These are phyloP conservation scores for Podila epicladia DNA, from an alignment of 192 early-diverging fungal genomes.

Conservation along the genomic window DNA sequence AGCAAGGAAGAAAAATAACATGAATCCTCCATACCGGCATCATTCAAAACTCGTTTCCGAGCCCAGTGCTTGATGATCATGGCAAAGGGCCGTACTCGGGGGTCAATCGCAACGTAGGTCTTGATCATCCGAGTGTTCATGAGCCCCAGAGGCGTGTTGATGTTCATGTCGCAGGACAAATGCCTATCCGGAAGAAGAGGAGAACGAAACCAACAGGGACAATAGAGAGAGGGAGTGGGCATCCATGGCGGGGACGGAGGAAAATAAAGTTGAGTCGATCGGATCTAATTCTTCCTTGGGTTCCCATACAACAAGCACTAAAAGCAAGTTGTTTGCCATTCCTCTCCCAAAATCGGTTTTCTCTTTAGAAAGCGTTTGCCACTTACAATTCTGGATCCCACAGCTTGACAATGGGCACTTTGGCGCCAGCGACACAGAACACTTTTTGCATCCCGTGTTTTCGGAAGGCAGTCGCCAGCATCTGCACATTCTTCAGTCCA, in stretches of 20 bases:
- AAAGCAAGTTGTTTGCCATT: too few relatives aligned
- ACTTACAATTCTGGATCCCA: slow-evolving; percentile 89
- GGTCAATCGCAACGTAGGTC: slow-evolving; percentile 89
- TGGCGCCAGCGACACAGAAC: slow-evolving; percentile 83
- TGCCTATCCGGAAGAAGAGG: slow-evolving; percentile 50
- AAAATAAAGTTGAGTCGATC: slow-evolving; percentile 1
- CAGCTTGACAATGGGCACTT: slow-evolving; percentile 93
- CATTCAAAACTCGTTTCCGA: slow-evolving; percentile 84
- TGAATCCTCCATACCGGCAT: slow-evolving; percentile 70
- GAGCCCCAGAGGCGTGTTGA: slow-evolving; percentile 92
- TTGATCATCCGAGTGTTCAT: slow-evolving; percentile 91
- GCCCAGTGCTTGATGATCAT: slow-evolving; percentile 98
- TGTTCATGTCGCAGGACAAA: slow-evolving; percentile 91
- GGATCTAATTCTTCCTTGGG: not conserved
- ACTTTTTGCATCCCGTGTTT: slow-evolving; percentile 86
- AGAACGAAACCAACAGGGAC: not conserved
- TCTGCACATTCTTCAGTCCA: slow-evolving; percentile 78
- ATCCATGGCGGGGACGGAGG: not conserved
- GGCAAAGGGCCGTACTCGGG: slow-evolving; percentile 87
- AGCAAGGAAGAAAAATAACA: not conserved
- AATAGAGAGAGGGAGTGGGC: not conserved
- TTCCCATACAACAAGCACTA: not conserved
- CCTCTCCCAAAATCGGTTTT: too few relatives aligned
- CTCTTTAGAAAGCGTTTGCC: too few relatives aligned
- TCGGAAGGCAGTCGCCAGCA: slow-evolving; percentile 75